Evolutionary conservation across 352 stramenopile species (phyloP), one percentile per base, ranked within the genome.

Genomic region (Elongisporangium undulatum): DNA sequence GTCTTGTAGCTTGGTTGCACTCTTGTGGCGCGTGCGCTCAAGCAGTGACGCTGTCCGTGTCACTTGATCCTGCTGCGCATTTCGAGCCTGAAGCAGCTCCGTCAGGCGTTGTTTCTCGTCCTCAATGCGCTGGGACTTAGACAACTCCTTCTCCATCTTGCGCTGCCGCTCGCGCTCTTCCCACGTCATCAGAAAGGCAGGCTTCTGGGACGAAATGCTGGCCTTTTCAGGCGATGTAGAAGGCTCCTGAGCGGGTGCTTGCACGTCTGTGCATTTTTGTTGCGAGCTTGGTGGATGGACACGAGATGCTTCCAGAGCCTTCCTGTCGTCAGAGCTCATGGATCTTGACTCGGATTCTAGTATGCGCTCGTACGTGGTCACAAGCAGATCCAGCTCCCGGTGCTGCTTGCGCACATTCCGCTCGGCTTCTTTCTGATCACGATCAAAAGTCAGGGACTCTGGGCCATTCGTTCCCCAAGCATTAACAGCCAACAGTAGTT

Each of bases 101-200:
- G 77, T 62, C 0, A 90, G 60, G 5, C 81, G 70, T 13, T 69
- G 52, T 53, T 90, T 87, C 57, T 94, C 82, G 0, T 85, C 68
- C 16, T 85, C 69, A 23, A 94, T 91, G 16, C 80, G 79, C 24
- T 79, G 65, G 0, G 68, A 58, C 56, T 86, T 89, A 17, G 72
- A 75, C 0, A 67, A 24, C 21, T 88, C 77, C 53, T 93, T 91
- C 49, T 87, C 76, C 24, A 81, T 58, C 45, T 72, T 75, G 13
- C 76, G 67, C 41, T 82, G 69, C 48, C 68, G 68, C 61, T 90
- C 79, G 7, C 84, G 75, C 62, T 93, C 79, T 62, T 93, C 79
- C 76, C 79, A 93, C 4, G 74, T 87, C 68, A 82, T 81, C 41
- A 90, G 68, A 49, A 92, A 83, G 2, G 66, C 58, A 3, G 82